Evolutionary conservation across 139 green algal genomes (phyloP), one percentile per base, ranked within the genome.

Genomic region (Yamagishiella unicocca): DNA sequence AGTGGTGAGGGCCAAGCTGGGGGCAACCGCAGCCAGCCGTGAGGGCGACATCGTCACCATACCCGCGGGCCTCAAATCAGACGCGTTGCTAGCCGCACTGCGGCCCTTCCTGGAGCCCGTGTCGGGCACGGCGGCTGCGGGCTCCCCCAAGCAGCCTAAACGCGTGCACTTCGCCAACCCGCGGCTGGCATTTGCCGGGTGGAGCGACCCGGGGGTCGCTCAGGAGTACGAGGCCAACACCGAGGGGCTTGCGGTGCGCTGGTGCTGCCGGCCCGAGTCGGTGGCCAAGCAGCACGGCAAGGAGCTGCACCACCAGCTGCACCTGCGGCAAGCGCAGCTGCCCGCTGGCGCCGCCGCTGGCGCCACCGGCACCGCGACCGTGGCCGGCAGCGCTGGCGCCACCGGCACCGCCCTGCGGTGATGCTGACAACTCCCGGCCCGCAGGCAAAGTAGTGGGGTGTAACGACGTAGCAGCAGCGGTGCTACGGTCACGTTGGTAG

Each of bases 241-340:
- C 31, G 31, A 4, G 50, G 35, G 21, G 5, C 55, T 89, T 19
- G 42, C 38, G 6, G 72, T 89, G 12, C 67, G 68, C 7, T 89
- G 84, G 84, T 89, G 84, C 45, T 89, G 84, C 55, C 72, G 84
- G 37, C 84, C 84, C 2, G 73, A 89, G 4, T 45, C 42, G 37
- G 84, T 89, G 58, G 84, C 84, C 25, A 70, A 84, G 73, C 5
- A 58, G 42, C 73, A 79, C 42, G n/a, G n/a, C 55, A n/a, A 54
- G 73, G 42, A 64, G 24, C 21, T 89, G 31, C 43, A 84, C 43
- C 84, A 89, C 61, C 84, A 89, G 73, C 54, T 89, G 42, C 24
- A 22, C 37, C 14, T 84, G 55, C 77, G 37, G 71, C 42, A 62
- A 19, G 4, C 19, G 42, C 71, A 79, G 71, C 71, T 40, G 71